phyloP scores from a whole-genome alignment of 768 basidiomycete genomes.

The Cyclocybe cylindracea region DNA sequence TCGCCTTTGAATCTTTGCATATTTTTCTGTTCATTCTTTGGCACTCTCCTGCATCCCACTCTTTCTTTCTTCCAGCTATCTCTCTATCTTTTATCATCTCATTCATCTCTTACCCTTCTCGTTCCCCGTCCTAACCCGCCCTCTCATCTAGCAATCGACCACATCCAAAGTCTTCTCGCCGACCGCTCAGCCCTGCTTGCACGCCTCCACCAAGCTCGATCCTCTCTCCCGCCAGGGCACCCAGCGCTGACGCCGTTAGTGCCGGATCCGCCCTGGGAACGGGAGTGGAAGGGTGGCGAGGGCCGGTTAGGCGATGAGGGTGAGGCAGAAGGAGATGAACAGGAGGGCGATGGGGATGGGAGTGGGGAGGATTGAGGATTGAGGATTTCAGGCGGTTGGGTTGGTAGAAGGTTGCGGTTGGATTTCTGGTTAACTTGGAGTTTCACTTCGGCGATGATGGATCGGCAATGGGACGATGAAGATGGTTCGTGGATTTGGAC shows the following conservation, averaged over 20 bases:
- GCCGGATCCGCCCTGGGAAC: conserved; percentile 67
- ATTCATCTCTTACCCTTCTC: not conserved
- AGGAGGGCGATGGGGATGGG: conserved; percentile 5
- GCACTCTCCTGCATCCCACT: no score
- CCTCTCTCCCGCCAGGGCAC: conserved; percentile 58
- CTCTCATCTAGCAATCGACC: conserved; percentile 72
- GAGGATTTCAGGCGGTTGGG: no score
- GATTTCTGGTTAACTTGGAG: no score
- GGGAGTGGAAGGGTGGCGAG: conserved; percentile 80
- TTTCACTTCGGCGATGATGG: no score
- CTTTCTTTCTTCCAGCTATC: no score
- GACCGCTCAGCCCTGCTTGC: conserved; percentile 58
- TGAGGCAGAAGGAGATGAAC: conserved; percentile 27
- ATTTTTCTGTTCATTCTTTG: no score
- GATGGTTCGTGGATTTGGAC: no score
- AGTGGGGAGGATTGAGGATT: conserved; percentile 2
- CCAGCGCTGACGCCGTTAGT: conserved; percentile 44
- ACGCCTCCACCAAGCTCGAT: conserved; percentile 62
- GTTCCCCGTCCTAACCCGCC: not conserved
- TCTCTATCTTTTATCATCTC: not conserved
- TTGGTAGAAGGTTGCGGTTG: no score
- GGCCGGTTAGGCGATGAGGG: conserved; percentile 47
- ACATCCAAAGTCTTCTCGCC: conserved; percentile 66
- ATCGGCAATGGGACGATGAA: no score
- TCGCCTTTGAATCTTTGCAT: no score